phyloP scores from a whole-genome alignment of 495 filamentous ascomycete genomes.

The Aspergillus ellipticus region DNA sequence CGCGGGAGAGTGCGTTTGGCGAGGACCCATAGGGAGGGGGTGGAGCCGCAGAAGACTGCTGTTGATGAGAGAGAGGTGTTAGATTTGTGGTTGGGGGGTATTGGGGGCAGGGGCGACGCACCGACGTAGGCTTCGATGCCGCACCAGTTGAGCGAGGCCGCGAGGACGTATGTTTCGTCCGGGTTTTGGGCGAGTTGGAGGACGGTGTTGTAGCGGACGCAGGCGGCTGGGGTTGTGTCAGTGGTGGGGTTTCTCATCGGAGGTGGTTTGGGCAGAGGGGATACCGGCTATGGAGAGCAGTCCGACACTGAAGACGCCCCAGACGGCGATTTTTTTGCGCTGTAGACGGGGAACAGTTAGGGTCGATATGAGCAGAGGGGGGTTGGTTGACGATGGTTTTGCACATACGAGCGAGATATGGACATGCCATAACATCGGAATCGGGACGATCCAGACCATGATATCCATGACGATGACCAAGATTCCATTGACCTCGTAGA shows the following conservation, averaged over 20 bases:
- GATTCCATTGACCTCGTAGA: slow-evolving; percentile 15
- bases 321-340: slow-evolving; percentile 11
- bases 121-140: slow-evolving; percentile 14
- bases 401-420: slow-evolving; percentile 22
- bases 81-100: not conserved
- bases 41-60: slow-evolving; percentile 16
- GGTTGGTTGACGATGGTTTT: no score
- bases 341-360: not conserved
- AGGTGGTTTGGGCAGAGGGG: not conserved
- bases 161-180: slow-evolving; percentile 14
- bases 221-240: slow-evolving; percentile 1
- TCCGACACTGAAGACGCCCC: slow-evolving; percentile 9
- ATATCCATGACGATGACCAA: slow-evolving; percentile 36
- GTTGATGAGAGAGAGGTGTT: not conserved
- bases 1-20: not conserved
- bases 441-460: slow-evolving; percentile 33
- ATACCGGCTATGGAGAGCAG: slow-evolving; percentile 11
- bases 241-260: not conserved
- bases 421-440: slow-evolving; percentile 34
- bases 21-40: slow-evolving; percentile 5
- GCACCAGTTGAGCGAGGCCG: slow-evolving; percentile 19
- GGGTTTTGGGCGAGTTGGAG: not conserved
- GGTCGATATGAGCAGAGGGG: not conserved
- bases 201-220: slow-evolving; percentile 11
- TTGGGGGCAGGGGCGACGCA: not conserved